A percentile compares a stretch with the other conserved stretches of the same genome.
Conservation (phyloP, 495 filamentous ascomycete species). For the Xylaria flabelliformis region DNA sequence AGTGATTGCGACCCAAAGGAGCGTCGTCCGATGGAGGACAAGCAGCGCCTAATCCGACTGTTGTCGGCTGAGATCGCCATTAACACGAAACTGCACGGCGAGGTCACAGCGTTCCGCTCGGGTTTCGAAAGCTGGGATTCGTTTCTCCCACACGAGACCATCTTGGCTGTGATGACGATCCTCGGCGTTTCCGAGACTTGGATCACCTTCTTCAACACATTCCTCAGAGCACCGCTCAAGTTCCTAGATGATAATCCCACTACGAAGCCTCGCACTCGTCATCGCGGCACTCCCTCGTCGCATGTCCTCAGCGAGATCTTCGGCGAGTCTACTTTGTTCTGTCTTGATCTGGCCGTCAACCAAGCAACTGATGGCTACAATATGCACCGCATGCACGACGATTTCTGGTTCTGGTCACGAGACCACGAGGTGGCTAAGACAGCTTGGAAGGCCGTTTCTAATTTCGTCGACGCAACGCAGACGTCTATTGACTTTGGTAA, state of each 20-base stretch:
- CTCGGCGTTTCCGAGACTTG: conserved; percentile 66
- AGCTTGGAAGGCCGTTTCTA: conserved; percentile 64
- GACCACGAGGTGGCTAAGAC: conserved; percentile 58
- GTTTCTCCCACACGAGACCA: conserved; percentile 65
- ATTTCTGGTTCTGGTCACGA: conserved; percentile 72
- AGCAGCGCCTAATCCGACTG: conserved; percentile 66
- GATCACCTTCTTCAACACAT: conserved; percentile 66
- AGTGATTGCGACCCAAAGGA: conserved; percentile 30
- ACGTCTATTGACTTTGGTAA: conserved; percentile 64
- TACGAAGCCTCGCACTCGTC: conserved; percentile 51
- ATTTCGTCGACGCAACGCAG: conserved; percentile 62
- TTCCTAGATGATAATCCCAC: conserved; percentile 60
- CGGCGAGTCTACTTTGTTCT: conserved; percentile 68
- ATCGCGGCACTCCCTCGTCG: conserved; percentile 63
- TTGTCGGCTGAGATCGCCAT: conserved; percentile 69
- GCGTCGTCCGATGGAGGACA: conserved; percentile 58
- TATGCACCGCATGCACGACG: conserved; percentile 69
- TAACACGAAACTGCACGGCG: conserved; percentile 60
- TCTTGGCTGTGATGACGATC: conserved; percentile 61
- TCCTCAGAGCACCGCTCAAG: conserved; percentile 65
- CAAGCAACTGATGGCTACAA: conserved; percentile 58
- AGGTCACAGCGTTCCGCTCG: conserved; percentile 66
- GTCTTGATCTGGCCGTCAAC: conserved; percentile 71
- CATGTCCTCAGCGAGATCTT: conserved; percentile 66
- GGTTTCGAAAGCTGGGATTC: conserved; percentile 69